phyloP scores from a whole-genome alignment of 768 basidiomycete genomes.

The Sutorius australiensis region DNA sequence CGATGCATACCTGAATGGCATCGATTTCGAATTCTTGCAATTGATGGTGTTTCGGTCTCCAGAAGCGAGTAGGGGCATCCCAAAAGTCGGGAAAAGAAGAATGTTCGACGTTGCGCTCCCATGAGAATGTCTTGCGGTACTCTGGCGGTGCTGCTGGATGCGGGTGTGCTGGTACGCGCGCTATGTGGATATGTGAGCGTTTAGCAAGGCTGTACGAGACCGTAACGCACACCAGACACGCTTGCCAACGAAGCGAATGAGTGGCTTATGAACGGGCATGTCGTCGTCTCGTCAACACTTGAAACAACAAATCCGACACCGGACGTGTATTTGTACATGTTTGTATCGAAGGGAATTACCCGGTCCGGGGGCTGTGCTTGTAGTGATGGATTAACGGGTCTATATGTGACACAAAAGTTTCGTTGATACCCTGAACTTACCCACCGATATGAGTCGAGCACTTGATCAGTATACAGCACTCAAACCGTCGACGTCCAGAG shows the following conservation, averaged over 20 bases:
- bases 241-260: conserved; percentile 63
- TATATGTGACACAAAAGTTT: neutral
- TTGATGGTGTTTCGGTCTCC: conserved; percentile 47
- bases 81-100: conserved; percentile 49
- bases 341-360: conserved; percentile 17
- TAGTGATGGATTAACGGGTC: neutral
- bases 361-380: conserved; percentile 15
- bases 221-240: conserved; percentile 43
- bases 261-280: conserved; percentile 48
- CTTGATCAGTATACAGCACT: conserved; percentile 20
- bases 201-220: neutral
- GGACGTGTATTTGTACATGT: conserved; percentile 18
- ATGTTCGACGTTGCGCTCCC: neutral
- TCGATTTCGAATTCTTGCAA: conserved; percentile 60
- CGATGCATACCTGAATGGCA: conserved; percentile 52
- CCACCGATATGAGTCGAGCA: conserved; percentile 12
- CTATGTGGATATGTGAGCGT: conserved; percentile 26
- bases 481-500: conserved; percentile 7
- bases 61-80: conserved; percentile 62
- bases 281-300: too few relatives aligned
- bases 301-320: conserved; percentile 5
- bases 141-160: conserved; percentile 71
- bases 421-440: neutral
- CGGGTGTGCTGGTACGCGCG: conserved; percentile 41
- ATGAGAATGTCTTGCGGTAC: conserved; percentile 45